A percentile compares a stretch with the other conserved stretches of the same genome.
phyloP scores from a whole-genome alignment of 139 green algal genomes.

The Marvania coccoides region DNA sequence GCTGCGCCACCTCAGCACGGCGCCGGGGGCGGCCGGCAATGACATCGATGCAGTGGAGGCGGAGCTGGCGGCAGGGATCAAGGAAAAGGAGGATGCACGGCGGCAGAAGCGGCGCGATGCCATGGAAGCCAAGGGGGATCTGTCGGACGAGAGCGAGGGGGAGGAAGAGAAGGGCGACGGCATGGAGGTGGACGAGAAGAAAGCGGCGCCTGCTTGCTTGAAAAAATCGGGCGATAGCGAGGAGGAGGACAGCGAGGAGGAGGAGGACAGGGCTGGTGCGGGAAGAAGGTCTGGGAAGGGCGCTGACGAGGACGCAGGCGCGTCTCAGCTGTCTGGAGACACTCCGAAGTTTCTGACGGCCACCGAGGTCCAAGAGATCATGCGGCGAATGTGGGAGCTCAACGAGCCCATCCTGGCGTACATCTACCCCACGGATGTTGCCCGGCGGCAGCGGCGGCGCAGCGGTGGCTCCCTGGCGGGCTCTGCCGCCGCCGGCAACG shows the following conservation, averaged over 20 bases:
- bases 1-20: slow-evolving; percentile 11
- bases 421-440: slow-evolving; percentile 45
- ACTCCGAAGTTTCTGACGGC: slow-evolving; percentile 62
- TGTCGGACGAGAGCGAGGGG: not conserved
- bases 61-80: slow-evolving; percentile 16
- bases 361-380: slow-evolving; percentile 61
- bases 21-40: not conserved
- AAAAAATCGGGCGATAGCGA: not conserved
- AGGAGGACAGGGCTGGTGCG: slow-evolving; percentile 3
- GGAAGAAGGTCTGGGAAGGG: not conserved
- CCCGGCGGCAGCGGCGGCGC: slow-evolving; percentile 9
- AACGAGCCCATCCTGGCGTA: slow-evolving; percentile 58
- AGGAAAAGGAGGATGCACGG: not conserved
- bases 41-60: slow-evolving; percentile 9
- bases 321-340: not conserved
- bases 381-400: slow-evolving; percentile 65
- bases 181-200: not conserved
- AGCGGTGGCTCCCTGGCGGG: not conserved
- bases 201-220: not conserved
- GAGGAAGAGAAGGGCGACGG: slow-evolving; percentile 3
- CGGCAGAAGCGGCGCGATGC: slow-evolving; percentile 20
- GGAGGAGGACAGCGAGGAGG: not conserved
- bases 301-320: not conserved
- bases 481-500: not conserved
- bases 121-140: slow-evolving; percentile 17